A percentile compares a stretch with the other conserved stretches of the same genome.
Evolutionary conservation across 257 asterid species (phyloP).

Genomic region (Echites panduratus): DNA sequence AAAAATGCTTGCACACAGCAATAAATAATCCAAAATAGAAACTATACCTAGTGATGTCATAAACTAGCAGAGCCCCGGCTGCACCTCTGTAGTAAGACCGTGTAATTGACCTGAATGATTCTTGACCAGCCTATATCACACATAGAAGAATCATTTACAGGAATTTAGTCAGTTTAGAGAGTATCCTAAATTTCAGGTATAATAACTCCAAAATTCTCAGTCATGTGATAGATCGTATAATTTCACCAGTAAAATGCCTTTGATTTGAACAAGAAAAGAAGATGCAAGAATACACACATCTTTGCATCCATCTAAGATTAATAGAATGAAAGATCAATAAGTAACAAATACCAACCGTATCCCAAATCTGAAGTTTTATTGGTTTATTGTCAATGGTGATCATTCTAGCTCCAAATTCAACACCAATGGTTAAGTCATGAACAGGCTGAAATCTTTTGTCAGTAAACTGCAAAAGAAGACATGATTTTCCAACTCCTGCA

Average conservation of each 20-base stretch:
- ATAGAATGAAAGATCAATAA: neutral
- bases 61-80: constrained; percentile 80
- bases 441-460: constrained; percentile 82
- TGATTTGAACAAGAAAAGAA: neutral
- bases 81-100: constrained; percentile 88
- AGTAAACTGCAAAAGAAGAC: constrained; percentile 74
- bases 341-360: constrained; percentile 48
- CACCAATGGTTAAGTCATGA: constrained; percentile 79
- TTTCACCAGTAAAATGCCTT: neutral
- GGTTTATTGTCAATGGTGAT: constrained; percentile 66
- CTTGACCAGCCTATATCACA: constrained; percentile 73
- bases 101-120: constrained; percentile 70
- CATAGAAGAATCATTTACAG: neutral
- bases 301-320: neutral
- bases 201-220: neutral
- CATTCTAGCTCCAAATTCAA: constrained; percentile 72
- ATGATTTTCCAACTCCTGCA: constrained; percentile 85
- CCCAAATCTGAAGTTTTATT: constrained; percentile 78
- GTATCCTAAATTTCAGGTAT: neutral
- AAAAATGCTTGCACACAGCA: neutral
- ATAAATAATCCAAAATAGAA: constrained; percentile 6
- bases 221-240: neutral
- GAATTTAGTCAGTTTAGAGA: neutral
- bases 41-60: constrained; percentile 69
- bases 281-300: neutral